A percentile compares a stretch with the other conserved stretches of the same genome.
phyloP scores from a whole-genome alignment of 2,329 filamentous ascomycete species.

The Neonectria magnoliae region DNA sequence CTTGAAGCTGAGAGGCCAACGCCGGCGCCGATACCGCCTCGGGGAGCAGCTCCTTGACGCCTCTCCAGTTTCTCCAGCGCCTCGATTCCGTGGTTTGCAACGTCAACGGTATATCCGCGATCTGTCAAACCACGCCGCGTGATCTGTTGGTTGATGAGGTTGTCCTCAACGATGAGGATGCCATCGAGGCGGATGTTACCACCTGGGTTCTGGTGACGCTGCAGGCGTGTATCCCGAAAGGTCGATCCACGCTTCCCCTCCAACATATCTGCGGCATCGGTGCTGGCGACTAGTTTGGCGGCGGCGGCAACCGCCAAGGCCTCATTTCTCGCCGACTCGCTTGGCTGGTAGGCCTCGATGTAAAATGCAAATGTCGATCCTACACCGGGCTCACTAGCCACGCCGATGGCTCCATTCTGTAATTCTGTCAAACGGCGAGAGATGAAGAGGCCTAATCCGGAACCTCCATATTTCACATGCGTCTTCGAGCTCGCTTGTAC shows the following conservation, averaged over 20 bases:
- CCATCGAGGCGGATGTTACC: constrained; percentile 48
- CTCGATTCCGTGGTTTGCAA: constrained; percentile 67
- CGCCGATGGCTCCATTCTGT: constrained; percentile 82
- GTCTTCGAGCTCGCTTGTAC: constrained; percentile 80
- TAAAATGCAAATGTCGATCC: constrained; percentile 82
- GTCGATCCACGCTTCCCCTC: constrained; percentile 31
- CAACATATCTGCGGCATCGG: constrained; percentile 26
- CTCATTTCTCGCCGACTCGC: constrained; percentile 51
- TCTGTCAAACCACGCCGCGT: constrained; percentile 61
- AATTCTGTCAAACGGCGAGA: constrained; percentile 81
- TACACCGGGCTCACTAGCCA: constrained; percentile 73
- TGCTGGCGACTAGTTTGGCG: constrained; percentile 43
- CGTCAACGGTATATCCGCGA: constrained; percentile 60
- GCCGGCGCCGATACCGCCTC: constrained; percentile 23
- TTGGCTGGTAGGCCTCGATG: constrained; percentile 66
- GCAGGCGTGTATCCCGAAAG: constrained; percentile 35
- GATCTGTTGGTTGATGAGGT: constrained; percentile 68
- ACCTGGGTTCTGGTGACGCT: constrained; percentile 40
- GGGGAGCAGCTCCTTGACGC: constrained; percentile 34
- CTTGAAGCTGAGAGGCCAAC: constrained; percentile 23
- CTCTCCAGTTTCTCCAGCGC: constrained; percentile 59
- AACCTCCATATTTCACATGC: constrained; percentile 82
- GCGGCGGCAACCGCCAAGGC: constrained; percentile 51
- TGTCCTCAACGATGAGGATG: constrained; percentile 69
- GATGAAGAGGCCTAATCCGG: constrained; percentile 82